Conservation (phyloP, 495 filamentous ascomycete genomes). For the Penicillium turbatum region DNA sequence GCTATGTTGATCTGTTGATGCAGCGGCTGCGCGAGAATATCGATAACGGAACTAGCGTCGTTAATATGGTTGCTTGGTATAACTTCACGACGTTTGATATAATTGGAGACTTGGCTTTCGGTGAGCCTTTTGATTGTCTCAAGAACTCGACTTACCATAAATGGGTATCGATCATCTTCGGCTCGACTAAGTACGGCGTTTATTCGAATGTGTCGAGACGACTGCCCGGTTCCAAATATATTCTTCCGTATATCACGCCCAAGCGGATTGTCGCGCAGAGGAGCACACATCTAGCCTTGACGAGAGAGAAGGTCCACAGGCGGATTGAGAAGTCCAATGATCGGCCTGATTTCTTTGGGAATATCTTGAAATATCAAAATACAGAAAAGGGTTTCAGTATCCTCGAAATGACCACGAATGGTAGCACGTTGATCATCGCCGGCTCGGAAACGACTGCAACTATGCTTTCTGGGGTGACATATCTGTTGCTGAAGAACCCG, state of each 20-base stretch:
- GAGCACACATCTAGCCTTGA: conserved; percentile 18
- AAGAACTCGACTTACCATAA: conserved; percentile 47
- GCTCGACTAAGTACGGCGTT: conserved; percentile 22
- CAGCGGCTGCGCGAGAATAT: conserved; percentile 36
- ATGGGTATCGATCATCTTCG: conserved; percentile 52
- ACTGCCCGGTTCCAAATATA: conserved; percentile 10
- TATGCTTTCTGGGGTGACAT: conserved; percentile 48
- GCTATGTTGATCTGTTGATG: conserved; percentile 46
- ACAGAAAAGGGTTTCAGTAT: conserved; percentile 35
- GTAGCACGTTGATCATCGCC: conserved; percentile 39
- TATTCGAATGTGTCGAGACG: conserved; percentile 22
- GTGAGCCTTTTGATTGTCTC: conserved; percentile 54
- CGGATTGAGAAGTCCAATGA: conserved; percentile 17
- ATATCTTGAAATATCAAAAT: conserved; percentile 19
- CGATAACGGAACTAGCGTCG: conserved; percentile 3
- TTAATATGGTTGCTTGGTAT: conserved; percentile 52
- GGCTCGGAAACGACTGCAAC: conserved; percentile 63
- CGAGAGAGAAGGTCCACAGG: conserved; percentile 11
- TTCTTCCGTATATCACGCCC: conserved; percentile 18
- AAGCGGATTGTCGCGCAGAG: conserved; percentile 22
- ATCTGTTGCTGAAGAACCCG: conserved; percentile 47
- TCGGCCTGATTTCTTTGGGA: conserved; percentile 19
- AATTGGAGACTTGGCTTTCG: conserved; percentile 58
- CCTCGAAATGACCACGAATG: conserved; percentile 40
- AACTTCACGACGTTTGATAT: conserved; percentile 61